Evolutionary conservation across 2,329 filamentous ascomycete genomes (phyloP).

Genomic region (Colletotrichum kahawae): DNA sequence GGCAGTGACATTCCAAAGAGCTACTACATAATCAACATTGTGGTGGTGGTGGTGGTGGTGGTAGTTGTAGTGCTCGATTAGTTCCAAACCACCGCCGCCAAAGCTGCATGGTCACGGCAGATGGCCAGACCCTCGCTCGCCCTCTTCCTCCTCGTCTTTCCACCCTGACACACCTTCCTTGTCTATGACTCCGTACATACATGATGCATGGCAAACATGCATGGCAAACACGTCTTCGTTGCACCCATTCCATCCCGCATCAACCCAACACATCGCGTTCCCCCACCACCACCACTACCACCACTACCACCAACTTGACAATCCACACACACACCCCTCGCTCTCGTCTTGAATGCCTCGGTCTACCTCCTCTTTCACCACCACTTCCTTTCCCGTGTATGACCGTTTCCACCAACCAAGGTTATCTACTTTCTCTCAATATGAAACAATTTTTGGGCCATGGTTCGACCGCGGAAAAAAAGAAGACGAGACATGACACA

Average conservation of each 20-base stretch:
- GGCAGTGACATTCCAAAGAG: neutral
- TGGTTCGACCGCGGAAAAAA: neutral
- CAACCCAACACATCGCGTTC: neutral
- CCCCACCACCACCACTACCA: too few relatives aligned
- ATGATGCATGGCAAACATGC: neutral
- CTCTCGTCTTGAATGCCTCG: neutral
- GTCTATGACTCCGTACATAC: neutral
- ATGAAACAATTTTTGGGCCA: neutral
- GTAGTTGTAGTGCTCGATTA: neutral
- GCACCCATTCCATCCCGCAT: neutral
- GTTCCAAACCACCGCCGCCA: neutral
- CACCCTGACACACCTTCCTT: neutral
- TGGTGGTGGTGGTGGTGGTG: neutral
- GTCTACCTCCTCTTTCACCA: neutral
- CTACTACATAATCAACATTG: neutral
- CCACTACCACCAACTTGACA: neutral
- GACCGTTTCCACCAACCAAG: neutral
- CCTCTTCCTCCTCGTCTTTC: neutral
- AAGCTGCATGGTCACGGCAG: neutral
- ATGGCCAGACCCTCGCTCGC: neutral
- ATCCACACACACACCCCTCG: neutral
- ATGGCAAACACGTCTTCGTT: too few relatives aligned
- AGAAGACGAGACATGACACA: neutral
- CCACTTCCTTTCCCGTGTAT: neutral
- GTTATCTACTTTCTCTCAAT: neutral